phyloP scores from a whole-genome alignment of 169 alveolate genomes.

The Cryptosporidium ryanae region DNA sequence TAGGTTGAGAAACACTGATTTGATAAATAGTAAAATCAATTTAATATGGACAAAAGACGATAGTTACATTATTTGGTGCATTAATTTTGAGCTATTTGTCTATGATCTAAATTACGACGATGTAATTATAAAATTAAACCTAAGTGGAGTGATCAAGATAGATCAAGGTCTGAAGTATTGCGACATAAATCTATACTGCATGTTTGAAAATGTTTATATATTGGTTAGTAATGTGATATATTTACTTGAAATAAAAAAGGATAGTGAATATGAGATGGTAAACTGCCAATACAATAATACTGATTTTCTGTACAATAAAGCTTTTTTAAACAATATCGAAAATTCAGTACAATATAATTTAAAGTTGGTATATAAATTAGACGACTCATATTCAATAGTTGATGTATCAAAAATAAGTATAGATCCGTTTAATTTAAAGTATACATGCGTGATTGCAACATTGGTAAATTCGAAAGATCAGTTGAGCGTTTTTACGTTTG shows the following conservation, averaged over 20 bases:
- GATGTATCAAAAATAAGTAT: slow-evolving; percentile 31
- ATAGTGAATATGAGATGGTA: background rate
- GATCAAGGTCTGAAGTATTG: slow-evolving; percentile 8
- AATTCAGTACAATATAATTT: slow-evolving; percentile 14
- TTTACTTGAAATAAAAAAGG: background rate
- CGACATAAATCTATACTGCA: background rate
- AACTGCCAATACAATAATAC: no score
- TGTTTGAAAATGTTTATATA: slow-evolving; percentile 14
- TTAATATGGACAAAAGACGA: slow-evolving; percentile 15
- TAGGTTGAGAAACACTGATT: background rate
- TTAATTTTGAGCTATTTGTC: slow-evolving; percentile 8
- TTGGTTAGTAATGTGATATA: slow-evolving; percentile 18
- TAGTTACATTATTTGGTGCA: slow-evolving; percentile 1
- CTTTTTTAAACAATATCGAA: background rate
- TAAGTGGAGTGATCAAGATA: background rate
- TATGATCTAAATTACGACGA: background rate
- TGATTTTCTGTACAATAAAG: no score
- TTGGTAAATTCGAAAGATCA: slow-evolving; percentile 41
- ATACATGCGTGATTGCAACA: slow-evolving; percentile 26
- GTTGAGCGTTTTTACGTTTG: slow-evolving; percentile 34
- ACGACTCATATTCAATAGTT: slow-evolving; percentile 10
- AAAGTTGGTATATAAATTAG: slow-evolving; percentile 21
- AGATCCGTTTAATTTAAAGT: slow-evolving; percentile 2
- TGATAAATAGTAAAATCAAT: slow-evolving; percentile 8
- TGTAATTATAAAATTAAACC: background rate